Evolutionary conservation across 139 green algal species (phyloP).

Genomic region (Ettlia oleoabundans): DNA sequence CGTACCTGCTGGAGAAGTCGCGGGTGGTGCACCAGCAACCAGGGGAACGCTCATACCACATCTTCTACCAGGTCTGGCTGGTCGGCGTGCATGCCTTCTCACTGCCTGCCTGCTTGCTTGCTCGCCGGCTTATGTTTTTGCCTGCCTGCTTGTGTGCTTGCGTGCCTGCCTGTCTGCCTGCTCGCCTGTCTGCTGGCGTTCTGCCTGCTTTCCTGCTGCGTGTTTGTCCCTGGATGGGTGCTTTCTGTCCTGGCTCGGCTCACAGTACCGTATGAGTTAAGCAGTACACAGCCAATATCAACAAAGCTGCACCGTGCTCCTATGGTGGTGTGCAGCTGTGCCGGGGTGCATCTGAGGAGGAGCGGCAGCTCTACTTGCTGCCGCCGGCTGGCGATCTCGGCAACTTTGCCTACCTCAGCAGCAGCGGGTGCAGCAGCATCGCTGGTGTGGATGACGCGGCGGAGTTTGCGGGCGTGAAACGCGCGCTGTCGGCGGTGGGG

Average conservation of each 20-base stretch:
- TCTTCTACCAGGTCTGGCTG: slow-evolving; percentile 98
- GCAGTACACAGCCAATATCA: too few species aligned
- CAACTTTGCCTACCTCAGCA: slow-evolving; percentile 68
- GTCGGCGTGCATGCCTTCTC: too few species aligned
- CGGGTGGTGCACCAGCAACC: slow-evolving; percentile 62
- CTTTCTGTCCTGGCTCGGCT: too few species aligned
- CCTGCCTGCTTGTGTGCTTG: too few species aligned
- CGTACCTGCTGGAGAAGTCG: slow-evolving; percentile 94
- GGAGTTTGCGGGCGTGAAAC: slow-evolving; percentile 69
- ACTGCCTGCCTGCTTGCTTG: slow-evolving; percentile 58
- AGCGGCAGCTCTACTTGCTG: slow-evolving; percentile 39
- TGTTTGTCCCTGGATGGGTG: too few species aligned
- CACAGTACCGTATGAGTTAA: too few species aligned
- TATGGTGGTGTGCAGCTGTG: too few species aligned
- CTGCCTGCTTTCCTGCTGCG: too few species aligned
- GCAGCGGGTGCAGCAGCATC: slow-evolving; percentile 70
- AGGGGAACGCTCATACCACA: slow-evolving; percentile 90
- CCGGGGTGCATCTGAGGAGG: slow-evolving; percentile 64
- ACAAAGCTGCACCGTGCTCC: too few species aligned
- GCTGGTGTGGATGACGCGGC: slow-evolving; percentile 77
- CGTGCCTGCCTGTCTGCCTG: neutral
- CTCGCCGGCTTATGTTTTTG: too few species aligned
- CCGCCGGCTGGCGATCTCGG: slow-evolving; percentile 30
- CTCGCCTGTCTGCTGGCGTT: slow-evolving; percentile 36
- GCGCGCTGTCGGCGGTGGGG: slow-evolving; percentile 85